These are phyloP conservation scores for Leccinum rimulosum DNA, from an alignment of 768 basidiomycete genomes.

Conservation along the genomic window DNA sequence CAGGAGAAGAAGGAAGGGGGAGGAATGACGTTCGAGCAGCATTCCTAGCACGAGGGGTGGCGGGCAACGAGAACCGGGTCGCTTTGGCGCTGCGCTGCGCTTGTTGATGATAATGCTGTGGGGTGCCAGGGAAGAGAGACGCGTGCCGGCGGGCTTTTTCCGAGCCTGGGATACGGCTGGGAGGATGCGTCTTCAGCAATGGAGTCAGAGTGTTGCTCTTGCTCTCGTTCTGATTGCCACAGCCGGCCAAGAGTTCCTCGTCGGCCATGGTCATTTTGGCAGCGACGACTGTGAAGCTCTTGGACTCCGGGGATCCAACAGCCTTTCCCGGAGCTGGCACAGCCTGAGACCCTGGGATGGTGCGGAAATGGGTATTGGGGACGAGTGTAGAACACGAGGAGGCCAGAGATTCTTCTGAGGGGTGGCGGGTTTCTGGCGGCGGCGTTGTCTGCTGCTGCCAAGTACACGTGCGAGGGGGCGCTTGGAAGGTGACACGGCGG, in stretches of 20 bases:
- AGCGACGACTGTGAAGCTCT: background rate
- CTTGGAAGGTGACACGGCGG: background rate
- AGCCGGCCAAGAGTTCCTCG: background rate
- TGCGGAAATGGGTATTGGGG: background rate
- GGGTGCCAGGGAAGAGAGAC: constrained; percentile 10
- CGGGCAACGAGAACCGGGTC: constrained; percentile 22
- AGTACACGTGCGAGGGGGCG: background rate
- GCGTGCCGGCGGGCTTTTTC: background rate
- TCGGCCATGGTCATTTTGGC: background rate
- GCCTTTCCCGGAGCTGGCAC: background rate
- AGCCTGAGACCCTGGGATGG: background rate
- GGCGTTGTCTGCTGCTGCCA: background rate
- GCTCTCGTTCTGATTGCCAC: background rate
- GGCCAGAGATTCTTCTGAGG: background rate
- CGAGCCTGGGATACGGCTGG: background rate
- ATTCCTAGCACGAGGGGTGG: background rate
- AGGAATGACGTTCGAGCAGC: background rate
- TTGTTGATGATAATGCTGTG: constrained; percentile 1
- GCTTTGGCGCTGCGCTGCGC: constrained; percentile 2
- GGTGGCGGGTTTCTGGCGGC: background rate
- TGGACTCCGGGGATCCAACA: background rate
- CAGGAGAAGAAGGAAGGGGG: background rate
- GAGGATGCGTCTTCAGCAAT: background rate
- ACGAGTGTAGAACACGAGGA: constrained; percentile 20
- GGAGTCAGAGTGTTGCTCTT: background rate